Evolutionary conservation across 2,329 filamentous ascomycete species (phyloP).

Genomic region (Pseudocercospora fuligena): DNA sequence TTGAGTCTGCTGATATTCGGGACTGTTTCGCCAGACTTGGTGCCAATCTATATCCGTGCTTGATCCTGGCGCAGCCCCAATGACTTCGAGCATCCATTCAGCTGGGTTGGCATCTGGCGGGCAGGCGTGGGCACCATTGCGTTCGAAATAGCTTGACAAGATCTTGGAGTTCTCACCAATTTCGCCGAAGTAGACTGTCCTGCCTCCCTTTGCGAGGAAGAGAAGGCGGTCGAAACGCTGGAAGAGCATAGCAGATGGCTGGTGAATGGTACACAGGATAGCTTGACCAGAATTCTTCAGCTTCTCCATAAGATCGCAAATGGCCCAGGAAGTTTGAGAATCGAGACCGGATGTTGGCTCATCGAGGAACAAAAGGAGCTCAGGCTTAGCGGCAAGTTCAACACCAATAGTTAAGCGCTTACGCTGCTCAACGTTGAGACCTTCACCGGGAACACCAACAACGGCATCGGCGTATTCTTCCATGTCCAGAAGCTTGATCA

Average conservation of each 20-base stretch:
- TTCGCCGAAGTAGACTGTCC: slow-evolving; percentile 80
- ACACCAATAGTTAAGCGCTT: slow-evolving; percentile 91
- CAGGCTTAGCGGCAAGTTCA: slow-evolving; percentile 91
- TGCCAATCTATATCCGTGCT: slow-evolving; percentile 58
- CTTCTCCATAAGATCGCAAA: slow-evolving; percentile 85
- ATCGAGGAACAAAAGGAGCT: slow-evolving; percentile 87
- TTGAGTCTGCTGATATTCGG: slow-evolving; percentile 52
- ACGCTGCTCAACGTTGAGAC: slow-evolving; percentile 71
- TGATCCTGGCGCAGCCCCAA: slow-evolving; percentile 57
- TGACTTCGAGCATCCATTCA: slow-evolving; percentile 74
- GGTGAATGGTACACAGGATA: slow-evolving; percentile 96
- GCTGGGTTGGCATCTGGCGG: slow-evolving; percentile 75
- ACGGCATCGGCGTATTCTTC: slow-evolving; percentile 86
- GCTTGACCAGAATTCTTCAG: slow-evolving; percentile 87
- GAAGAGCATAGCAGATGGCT: slow-evolving; percentile 94
- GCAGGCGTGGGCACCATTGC: slow-evolving; percentile 69
- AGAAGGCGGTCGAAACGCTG: slow-evolving; percentile 84
- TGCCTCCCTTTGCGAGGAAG: slow-evolving; percentile 76
- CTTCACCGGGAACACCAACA: slow-evolving; percentile 88
- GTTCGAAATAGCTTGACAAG: slow-evolving; percentile 76
- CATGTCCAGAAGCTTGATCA: slow-evolving; percentile 91
- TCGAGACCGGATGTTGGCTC: slow-evolving; percentile 95
- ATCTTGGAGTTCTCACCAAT: slow-evolving; percentile 72
- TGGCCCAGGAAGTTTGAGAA: slow-evolving; percentile 91
- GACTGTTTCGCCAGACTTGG: slow-evolving; percentile 54